phyloP scores from a whole-genome alignment of 345 rosid species.

The Arabidopsis suecica region DNA sequence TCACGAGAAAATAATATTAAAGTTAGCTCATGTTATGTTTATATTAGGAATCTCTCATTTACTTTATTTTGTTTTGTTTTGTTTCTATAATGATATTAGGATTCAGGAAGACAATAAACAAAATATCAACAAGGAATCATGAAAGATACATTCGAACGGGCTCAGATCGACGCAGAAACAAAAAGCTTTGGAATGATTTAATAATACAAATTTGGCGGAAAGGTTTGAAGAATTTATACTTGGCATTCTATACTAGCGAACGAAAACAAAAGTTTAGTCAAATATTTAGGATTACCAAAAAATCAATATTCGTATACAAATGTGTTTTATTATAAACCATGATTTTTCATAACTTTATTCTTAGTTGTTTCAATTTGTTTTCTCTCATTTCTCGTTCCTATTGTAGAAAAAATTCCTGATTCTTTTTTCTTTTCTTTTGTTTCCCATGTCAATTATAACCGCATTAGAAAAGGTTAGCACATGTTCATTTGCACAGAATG shows the following conservation, averaged over 20 bases:
- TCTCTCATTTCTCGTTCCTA: background rate
- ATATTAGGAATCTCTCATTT: too few species aligned
- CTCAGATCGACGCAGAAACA: conserved; percentile 33
- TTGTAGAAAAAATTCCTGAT: conserved; percentile 2
- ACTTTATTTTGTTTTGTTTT: too few species aligned
- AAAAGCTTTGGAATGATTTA: conserved; percentile 4
- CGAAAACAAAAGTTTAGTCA: conserved; percentile 36
- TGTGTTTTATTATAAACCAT: conserved; percentile 26
- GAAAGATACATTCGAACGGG: conserved; percentile 38
- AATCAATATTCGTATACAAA: conserved; percentile 30
- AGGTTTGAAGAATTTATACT: conserved; percentile 39
- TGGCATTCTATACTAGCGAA: conserved; percentile 29
- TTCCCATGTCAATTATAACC: background rate
- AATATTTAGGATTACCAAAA: conserved; percentile 21
- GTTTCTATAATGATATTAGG: too few species aligned
- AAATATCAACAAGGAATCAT: conserved; percentile 39
- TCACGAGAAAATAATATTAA: too few species aligned
- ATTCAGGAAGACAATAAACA: background rate
- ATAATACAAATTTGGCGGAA: conserved; percentile 26
- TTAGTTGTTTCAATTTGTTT: background rate
- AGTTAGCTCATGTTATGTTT: too few species aligned
- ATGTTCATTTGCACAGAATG: background rate
- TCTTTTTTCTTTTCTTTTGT: background rate
- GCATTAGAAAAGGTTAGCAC: background rate
- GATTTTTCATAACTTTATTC: conserved; percentile 14